Evolutionary conservation across 2,329 filamentous ascomycete genomes (phyloP), one percentile per base, ranked within the genome.

Genomic region (Sarocladium brachiariae): DNA sequence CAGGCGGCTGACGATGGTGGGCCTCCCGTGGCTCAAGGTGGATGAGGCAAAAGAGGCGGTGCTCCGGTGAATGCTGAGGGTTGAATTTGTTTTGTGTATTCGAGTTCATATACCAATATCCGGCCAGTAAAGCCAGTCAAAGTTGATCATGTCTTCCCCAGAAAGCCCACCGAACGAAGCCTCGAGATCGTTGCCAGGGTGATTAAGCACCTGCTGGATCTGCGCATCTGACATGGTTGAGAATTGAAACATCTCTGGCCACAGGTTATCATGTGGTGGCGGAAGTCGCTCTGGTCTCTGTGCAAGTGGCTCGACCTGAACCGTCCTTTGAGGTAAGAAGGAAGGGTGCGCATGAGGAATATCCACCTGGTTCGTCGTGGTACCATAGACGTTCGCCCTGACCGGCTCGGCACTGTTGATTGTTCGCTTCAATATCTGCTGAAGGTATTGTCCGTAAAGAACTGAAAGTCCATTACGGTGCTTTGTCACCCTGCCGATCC

Each of bases 141-240:
- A 74, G 53, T 75, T 76, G 34, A 73, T 73, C 63, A 78, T 73
- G 43, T 84, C 78, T 34, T 83, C 78, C 66, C 80, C 75, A 1
- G 77, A 75, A 8, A 84, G 67, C 54, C 78, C 75, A 5, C 75
- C 73, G 52, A 80, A 72, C 2, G 70, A 72, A 1, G 74, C 70
- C 16, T 80, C 77, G 14, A 49, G 46, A 14, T 76, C 75, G 23
- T 80, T 76, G 3, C 77, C 80, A 1, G 81, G 78, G 54, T 80
- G 76, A 58, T 83, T 84, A 24, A 86, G 73, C 4, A 82, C 80
- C 55, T 85, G 80, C 4, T 80, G 74, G 43, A 86, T 83, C 59
- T 87, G 81, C 52, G 84, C 76, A 52, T 84, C 81, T 1, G 83
- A 86, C 83, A 87, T 87, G 27, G 80, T 71, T 2, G 81, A 85